phyloP scores from a whole-genome alignment of 2,329 filamentous ascomycete genomes.

The Tolypocladium inflatum region DNA sequence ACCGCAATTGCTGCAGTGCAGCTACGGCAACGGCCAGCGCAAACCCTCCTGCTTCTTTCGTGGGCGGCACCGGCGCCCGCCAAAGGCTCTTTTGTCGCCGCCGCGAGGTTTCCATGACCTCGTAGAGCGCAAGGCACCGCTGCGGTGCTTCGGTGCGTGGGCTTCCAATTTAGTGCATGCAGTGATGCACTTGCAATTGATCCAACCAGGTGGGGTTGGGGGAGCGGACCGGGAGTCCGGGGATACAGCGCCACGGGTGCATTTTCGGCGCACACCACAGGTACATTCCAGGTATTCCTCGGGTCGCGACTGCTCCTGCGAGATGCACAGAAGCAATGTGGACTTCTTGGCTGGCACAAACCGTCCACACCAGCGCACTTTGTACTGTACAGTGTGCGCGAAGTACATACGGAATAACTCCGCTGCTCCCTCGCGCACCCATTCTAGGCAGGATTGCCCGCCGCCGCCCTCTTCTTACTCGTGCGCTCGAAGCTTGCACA shows the following conservation, averaged over 20 bases:
- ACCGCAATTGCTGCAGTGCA: neutral
- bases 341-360: neutral
- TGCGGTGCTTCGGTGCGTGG: neutral
- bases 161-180: neutral
- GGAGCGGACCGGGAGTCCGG: neutral
- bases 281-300: neutral
- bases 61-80: neutral
- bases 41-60: neutral
- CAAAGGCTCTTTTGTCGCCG: neutral
- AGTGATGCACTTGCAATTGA: neutral
- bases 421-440: neutral
- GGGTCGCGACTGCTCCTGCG: too few species aligned
- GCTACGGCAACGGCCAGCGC: neutral
- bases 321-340: neutral
- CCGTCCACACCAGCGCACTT: neutral
- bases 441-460: neutral
- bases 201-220: neutral
- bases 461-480: neutral
- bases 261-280: neutral
- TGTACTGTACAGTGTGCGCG: too few species aligned
- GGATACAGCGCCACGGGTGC: neutral
- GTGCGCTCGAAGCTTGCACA: neutral
- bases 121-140: neutral
- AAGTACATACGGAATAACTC: neutral
- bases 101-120: neutral